Base-by-base conservation (phyloP, 305 asterid species). In the Solanum aculeatissimum region DNA sequence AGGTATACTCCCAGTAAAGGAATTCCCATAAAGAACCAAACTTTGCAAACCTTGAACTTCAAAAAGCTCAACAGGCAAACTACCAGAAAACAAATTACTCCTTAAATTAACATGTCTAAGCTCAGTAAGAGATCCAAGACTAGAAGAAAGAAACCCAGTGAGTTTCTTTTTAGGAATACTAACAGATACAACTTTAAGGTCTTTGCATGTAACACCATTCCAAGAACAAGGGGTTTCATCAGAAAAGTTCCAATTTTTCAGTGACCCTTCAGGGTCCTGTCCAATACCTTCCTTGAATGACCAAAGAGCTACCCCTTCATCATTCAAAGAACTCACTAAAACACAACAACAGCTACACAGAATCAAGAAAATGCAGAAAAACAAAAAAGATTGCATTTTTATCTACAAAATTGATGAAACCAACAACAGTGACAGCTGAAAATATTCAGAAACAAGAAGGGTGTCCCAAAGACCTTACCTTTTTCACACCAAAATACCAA, bases 181-280 rank as follows among this genome's bases (percentile, higher is more conserved):
- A 42, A 94, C 85, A 81, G 98, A 91, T 38, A 96, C 90, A 77
- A 96, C 99, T 53, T 83, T 93, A 29, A 87, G 91, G 40, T 91
- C 90, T 80, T 89, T 92, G 91, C 99, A 96, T 83, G 98, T 89
- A 32, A 96, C 87, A 21, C 98, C 99, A 88, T 94, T 96, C 99
- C 99, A 96, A 6, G 92, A 92, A 91, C 99, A 96, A 66, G 99
- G 99, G 84, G 90, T 93, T 90, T 88, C 93, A 88, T 93, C 93
- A 42, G 96, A 90, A 75, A 27, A 69, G 83, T 92, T 94, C 99
- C 99, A 96, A 62, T 93, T 93, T 55, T 23, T 90, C 62, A 96
- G 89, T 45, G 98, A 89, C 83, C 93, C 94, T 47, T 90, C 91
- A 71, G 98, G 97, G 94, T 96, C 98, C 53, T 89, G 87, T 65